Evolutionary conservation across 768 basidiomycete species (phyloP), one percentile per base, ranked within the genome.

Genomic region (Chalciporus sphaerocephalus): DNA sequence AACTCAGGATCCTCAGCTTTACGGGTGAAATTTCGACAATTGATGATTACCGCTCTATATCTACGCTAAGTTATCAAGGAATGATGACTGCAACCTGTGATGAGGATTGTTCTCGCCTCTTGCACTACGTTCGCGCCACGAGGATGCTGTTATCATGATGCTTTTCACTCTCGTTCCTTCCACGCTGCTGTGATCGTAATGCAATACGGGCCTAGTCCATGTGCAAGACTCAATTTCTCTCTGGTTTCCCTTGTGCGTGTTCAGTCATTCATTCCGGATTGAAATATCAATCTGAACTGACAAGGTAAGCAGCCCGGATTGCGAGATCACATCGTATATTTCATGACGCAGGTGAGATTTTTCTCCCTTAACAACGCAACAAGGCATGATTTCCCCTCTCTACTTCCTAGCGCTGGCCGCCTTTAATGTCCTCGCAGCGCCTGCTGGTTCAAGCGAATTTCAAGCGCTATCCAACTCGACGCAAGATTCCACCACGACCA

Each of bases 381-480:
- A 20, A 39, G 17, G 24, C 16, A 61, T 59, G 57, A 6, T 33
- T 34, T 5, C 30, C 4, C 11, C 24, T n/a, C 9, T 52, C 18
- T 46, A 16, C 40, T 15, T 45, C 10, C 33, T 55, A 22, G 60
- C 51, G 55, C 57, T 57, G 51, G 53, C 45, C 46, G 52, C 49
- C 27, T 25, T 9, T 20, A 38, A 22, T 9, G 37, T 36, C 1
- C 17, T 46, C 23, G 47, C 52, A 27, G 49, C 51, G 5, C 60
- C 57, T 22, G 34, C 48, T 12, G 39, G 38, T n/a, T 44, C 46
- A 9, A 49, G 27, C 27, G 51, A 30, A 40, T 3, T 40, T 6
- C 41, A 43, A 24, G 25, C 21, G 13, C 10, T 16, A 11, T 41
- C 18, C 18, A n/a, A 21, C 25, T 8, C 23, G n/a, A 23, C 33